phyloP scores from a whole-genome alignment of 2,329 filamentous ascomycete species.

The Exophiala viscosa region DNA sequence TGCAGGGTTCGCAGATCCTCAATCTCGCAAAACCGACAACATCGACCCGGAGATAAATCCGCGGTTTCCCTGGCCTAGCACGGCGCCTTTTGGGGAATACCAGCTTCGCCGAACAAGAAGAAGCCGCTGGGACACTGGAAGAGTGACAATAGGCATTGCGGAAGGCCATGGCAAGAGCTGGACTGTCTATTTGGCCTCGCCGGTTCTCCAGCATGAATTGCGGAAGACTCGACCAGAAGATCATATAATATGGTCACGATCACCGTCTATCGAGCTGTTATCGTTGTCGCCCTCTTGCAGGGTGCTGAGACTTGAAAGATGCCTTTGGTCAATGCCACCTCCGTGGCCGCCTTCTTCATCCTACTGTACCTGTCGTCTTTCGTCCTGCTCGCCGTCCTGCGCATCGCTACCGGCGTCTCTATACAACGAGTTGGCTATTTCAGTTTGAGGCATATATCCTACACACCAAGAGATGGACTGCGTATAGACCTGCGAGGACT shows the following conservation, averaged over 20 bases:
- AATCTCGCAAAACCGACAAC: no score
- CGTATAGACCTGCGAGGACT: conserved; percentile 85
- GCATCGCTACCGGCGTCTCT: conserved; percentile 88
- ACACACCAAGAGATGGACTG: conserved; percentile 82
- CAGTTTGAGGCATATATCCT: conserved; percentile 84
- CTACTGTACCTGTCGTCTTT: conserved; percentile 88
- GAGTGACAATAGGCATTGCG: background rate
- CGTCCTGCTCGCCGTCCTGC: conserved; percentile 85
- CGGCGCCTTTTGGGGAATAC: conserved; percentile 5
- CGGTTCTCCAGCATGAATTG: conserved; percentile 4
- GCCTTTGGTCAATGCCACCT: conserved; percentile 61
- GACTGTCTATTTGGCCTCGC: conserved; percentile 2
- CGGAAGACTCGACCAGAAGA: background rate
- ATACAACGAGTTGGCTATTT: conserved; percentile 94
- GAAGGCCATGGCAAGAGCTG: conserved; percentile 8
- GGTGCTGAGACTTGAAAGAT: conserved; percentile 31
- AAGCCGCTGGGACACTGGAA: background rate
- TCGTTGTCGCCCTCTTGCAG: background rate
- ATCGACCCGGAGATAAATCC: no score
- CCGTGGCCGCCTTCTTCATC: conserved; percentile 80
- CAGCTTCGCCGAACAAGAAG: background rate
- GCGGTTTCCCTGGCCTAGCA: background rate
- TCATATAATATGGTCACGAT: conserved; percentile 7
- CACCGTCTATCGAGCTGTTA: background rate
- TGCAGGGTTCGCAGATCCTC: no score